Base-by-base conservation (phyloP, 306 rosid species). In the Ormosia semicastrata region DNA sequence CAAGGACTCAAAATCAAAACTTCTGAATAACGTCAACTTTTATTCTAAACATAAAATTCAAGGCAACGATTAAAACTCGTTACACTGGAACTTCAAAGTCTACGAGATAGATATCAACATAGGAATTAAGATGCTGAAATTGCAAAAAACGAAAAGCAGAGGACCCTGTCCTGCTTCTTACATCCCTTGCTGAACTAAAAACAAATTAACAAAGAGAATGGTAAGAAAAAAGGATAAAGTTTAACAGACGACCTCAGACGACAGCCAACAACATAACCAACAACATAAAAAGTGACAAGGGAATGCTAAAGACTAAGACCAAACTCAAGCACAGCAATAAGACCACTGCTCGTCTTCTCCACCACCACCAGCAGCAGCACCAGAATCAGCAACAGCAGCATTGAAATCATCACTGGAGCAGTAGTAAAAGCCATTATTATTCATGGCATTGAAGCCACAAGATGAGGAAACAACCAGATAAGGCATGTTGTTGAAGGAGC, bases 261-360 rank as follows among this genome's bases (percentile, higher is more conserved):
- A 81, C 82, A 29, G 88, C 76, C 64, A 50, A 15, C 24, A 14
- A 46, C 50, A 71, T 74, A 59, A 88, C 71, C 75, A 76, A 59
- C 71, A 71, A 33, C 77, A 59, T 33, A 62, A 32, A 54, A 49
- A 29, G 8, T 24, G 75, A 66, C 11, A 33, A 74, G 9, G 29
- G 24, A 71, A 68, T 43, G 37, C 68, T 54, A 57, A 78, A 54
- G 43, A 24, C 24, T 24, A 24, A 15, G 64, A 74, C 57, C 65
- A 52, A 71, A 47, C 85, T 88, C 85, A 94, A 81, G 94, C 97
- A 72, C 80, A 85, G 69, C 93, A 92, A 14, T 87, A 93, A n/a
- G 93, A 79, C 94, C 97, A 92, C 88, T 89, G 90, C 81, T 93
- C 93, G 34, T 91, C 95, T 60, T 86, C 97, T 2, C 88, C 88